Percentiles rank a stretch among this genome's conserved stretches.
Conservation (phyloP, 1,284 basidiomycete genomes). For the Apiotrichum porosum region DNA sequence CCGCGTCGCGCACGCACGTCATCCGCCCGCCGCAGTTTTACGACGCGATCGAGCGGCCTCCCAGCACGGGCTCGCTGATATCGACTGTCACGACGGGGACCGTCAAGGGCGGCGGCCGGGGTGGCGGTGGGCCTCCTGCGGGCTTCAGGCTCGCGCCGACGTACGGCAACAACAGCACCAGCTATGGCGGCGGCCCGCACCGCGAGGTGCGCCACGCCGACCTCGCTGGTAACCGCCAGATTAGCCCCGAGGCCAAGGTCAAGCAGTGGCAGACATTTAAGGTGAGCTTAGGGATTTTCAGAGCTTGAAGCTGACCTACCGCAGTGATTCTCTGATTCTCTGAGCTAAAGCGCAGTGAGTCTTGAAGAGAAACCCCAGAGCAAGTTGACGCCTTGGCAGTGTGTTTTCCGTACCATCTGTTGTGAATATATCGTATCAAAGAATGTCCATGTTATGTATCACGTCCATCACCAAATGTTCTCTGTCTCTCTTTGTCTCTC, state of each 20-base stretch:
- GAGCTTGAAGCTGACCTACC: too few species aligned
- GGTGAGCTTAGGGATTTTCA: neutral
- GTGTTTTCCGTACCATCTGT: too few species aligned
- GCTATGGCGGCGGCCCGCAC: neutral
- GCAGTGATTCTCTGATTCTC: too few species aligned
- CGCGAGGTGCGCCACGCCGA: too few species aligned
- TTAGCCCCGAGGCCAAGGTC: neutral
- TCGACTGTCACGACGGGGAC: neutral
- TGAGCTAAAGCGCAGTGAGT: neutral
- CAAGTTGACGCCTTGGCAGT: too few species aligned
- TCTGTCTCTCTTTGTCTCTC: too few species aligned
- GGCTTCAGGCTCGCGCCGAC: too few species aligned
- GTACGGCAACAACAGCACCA: neutral
- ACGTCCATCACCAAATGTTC: too few species aligned
- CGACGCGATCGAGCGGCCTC: neutral
- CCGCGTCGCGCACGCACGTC: conserved; percentile 6
- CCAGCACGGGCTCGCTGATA: conserved; percentile 3
- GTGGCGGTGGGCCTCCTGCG: neutral
- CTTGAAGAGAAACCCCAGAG: too few species aligned
- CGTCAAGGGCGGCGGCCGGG: neutral
- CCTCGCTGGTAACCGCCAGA: too few species aligned
- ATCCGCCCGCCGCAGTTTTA: conserved; percentile 9
- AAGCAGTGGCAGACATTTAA: neutral
- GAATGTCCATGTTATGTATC: too few species aligned
- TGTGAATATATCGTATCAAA: too few species aligned